Conservation (phyloP, 306 rosid species). For the Trichosanthes truncata region DNA sequence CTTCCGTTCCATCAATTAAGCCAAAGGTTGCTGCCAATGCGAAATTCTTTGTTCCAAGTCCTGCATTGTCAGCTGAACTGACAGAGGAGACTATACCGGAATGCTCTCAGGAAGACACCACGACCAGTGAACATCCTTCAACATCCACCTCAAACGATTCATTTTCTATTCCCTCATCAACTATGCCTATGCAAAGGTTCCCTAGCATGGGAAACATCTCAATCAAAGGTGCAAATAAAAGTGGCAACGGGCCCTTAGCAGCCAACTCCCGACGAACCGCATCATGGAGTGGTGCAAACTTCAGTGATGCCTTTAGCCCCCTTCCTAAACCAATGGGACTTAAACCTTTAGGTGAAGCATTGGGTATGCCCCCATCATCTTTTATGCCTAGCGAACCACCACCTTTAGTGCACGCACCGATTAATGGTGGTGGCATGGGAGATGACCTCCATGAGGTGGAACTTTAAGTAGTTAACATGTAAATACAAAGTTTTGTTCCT, state of each 20-base stretch:
- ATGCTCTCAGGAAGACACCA: conserved; percentile 43
- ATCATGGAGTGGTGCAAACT: conserved; percentile 78
- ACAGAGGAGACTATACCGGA: conserved; percentile 51
- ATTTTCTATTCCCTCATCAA: conserved; percentile 20
- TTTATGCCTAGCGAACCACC: conserved; percentile 34
- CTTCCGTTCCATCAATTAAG: conserved; percentile 53
- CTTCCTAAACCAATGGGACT: conserved; percentile 22
- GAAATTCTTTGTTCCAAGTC: conserved; percentile 70
- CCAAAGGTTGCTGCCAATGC: conserved; percentile 52
- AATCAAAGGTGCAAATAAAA: conserved; percentile 16
- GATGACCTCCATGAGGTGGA: conserved; percentile 86
- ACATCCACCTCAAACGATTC: conserved; percentile 35
- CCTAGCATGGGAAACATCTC: conserved; percentile 58
- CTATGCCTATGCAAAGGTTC: conserved; percentile 38
- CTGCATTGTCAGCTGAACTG: conserved; percentile 36
- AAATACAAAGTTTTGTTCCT: conserved; percentile 70
- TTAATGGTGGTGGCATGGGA: conserved; percentile 40
- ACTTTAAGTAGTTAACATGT: conserved; percentile 52
- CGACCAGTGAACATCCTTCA: conserved; percentile 29
- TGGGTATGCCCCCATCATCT: conserved; percentile 35
- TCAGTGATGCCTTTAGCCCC: conserved; percentile 37
- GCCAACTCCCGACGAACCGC: conserved; percentile 58
- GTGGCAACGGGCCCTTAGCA: conserved; percentile 17
- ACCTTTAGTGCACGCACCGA: conserved; percentile 22
- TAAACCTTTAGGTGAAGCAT: conserved; percentile 23